Evolutionary conservation across 179 eudicot species (phyloP).

Genomic region (Drosera spatulata): DNA sequence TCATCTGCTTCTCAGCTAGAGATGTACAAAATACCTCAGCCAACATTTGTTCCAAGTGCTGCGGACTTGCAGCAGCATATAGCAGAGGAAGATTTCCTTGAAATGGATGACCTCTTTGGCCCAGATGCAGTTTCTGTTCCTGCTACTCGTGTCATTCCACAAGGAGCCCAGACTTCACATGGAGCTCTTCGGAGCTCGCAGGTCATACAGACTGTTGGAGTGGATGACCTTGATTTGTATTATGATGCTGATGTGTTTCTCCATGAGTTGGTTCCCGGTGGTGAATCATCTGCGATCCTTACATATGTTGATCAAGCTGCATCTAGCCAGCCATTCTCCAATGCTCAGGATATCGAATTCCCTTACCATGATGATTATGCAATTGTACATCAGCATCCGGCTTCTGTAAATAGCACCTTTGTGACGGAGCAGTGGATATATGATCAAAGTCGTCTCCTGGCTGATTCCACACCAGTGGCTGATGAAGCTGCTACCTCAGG

Average conservation of each 20-base stretch:
- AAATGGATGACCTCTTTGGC: constrained; percentile 31
- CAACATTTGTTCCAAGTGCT: constrained; percentile 5
- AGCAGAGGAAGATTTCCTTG: constrained; percentile 25
- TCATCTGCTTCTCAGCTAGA: constrained; percentile 5
- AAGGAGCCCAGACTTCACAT: constrained; percentile 2
- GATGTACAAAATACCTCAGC: constrained; percentile 8
- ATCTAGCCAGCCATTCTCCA: constrained; percentile 5
- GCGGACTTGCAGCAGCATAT: constrained; percentile 4
- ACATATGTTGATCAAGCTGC: constrained; percentile 6
- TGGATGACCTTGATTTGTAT: constrained; percentile 17
- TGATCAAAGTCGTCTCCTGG: constrained; percentile 5
- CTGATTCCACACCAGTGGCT: constrained; percentile 4
- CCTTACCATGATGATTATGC: constrained; percentile 1
- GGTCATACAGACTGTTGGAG: constrained; percentile 17
- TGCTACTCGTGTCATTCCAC: not conserved
- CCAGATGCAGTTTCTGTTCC: constrained; percentile 10
- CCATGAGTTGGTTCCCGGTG: constrained; percentile 7
- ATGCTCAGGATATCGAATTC: constrained; percentile 7
- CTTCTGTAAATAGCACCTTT: not conserved
- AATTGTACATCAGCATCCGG: constrained; percentile 1
- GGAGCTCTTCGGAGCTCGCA: not conserved
- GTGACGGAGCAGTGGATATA: constrained; percentile 14
- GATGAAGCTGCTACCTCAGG: constrained; percentile 19
- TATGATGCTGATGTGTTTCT: constrained; percentile 17
- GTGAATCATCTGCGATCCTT: no score